Conservation (phyloP, 306 rosid species). For the Sechiopsis laciniata region DNA sequence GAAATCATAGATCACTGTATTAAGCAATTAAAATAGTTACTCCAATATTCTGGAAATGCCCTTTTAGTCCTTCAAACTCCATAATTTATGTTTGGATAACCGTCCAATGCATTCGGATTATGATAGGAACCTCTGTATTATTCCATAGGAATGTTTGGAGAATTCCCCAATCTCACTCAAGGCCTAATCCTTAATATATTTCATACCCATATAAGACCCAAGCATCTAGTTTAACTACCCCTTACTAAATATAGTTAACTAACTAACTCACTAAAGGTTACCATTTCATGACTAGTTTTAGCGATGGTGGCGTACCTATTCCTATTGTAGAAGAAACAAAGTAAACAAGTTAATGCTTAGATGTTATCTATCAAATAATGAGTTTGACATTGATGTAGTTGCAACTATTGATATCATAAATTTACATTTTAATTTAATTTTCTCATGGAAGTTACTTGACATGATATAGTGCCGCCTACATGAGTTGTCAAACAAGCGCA, state of each 20-base stretch:
- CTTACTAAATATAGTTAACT: too few relatives aligned
- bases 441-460: slow-evolving; percentile 2
- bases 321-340: not conserved
- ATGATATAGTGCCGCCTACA: slow-evolving; percentile 65
- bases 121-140: too few relatives aligned
- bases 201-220: too few relatives aligned
- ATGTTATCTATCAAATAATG: not conserved
- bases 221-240: too few relatives aligned
- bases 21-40: not conserved
- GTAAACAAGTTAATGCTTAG: not conserved
- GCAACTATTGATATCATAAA: not conserved
- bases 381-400: not conserved
- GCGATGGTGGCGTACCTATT: not conserved
- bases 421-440: not conserved
- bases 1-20: too few relatives aligned
- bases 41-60: not conserved
- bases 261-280: too few relatives aligned
- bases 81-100: not conserved
- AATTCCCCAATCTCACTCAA: too few relatives aligned
- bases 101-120: not conserved
- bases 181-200: too few relatives aligned
- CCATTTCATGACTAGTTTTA: not conserved
- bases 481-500: slow-evolving; percentile 82
- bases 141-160: too few relatives aligned
- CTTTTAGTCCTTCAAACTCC: not conserved